Percentiles rank a stretch among this genome's conserved stretches.
phyloP scores from a whole-genome alignment of 2,329 filamentous ascomycete genomes.

The Albophoma yamanashiensis region DNA sequence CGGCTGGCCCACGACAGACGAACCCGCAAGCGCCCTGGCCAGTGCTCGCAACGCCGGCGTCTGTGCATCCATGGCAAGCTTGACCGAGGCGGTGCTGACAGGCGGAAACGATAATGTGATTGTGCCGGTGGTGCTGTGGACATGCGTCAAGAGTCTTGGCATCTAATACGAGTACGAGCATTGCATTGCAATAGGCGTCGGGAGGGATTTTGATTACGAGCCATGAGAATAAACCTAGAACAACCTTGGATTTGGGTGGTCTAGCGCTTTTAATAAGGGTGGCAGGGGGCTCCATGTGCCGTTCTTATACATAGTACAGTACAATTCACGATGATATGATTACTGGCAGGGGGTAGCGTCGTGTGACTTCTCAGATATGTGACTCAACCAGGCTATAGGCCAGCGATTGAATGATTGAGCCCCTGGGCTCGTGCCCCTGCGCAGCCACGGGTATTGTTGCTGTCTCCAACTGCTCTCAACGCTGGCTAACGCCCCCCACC shows the following conservation, averaged over 20 bases:
- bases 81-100: slow-evolving; percentile 90
- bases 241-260: background rate
- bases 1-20: slow-evolving; percentile 51
- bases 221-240: background rate
- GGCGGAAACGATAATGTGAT: slow-evolving; percentile 98
- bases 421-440: background rate
- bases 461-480: background rate
- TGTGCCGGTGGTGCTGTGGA: slow-evolving; percentile 87
- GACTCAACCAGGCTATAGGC: background rate
- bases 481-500: background rate
- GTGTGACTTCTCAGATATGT: background rate
- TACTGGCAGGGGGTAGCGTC: background rate
- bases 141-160: slow-evolving; percentile 71
- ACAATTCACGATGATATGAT: background rate
- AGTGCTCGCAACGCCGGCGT: slow-evolving; percentile 55
- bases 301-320: background rate
- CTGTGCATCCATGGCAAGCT: slow-evolving; percentile 71
- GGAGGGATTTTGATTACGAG: background rate
- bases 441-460: too few species aligned
- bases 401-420: background rate
- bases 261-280: background rate
- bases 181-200: background rate
- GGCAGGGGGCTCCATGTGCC: background rate
- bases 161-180: slow-evolving; percentile 26
- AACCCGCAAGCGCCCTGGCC: slow-evolving; percentile 24